These are phyloP conservation scores for Cercophora scortea DNA, from an alignment of 495 filamentous ascomycete species.

Conservation along the genomic window DNA sequence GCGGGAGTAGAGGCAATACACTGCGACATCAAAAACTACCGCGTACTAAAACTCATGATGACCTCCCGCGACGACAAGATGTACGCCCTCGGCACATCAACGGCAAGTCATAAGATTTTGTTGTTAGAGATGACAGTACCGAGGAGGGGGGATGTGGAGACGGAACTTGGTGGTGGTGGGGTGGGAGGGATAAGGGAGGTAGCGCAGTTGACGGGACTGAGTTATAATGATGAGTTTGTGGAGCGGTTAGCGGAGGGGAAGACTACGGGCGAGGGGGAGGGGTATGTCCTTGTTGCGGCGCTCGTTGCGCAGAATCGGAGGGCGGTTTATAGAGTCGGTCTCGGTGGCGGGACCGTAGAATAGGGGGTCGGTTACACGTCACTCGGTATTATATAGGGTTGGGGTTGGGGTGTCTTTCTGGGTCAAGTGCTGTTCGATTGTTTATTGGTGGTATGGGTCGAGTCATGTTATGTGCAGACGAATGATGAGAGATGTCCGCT, in stretches of 20 bases:
- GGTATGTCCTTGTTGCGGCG: slow-evolving; percentile 5
- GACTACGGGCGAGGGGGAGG: not conserved
- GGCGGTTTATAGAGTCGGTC: slow-evolving; percentile 3
- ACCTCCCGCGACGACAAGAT: slow-evolving; percentile 13
- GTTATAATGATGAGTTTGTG: slow-evolving; percentile 14
- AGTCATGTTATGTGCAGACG: too few relatives aligned
- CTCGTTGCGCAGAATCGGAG: slow-evolving; percentile 5
- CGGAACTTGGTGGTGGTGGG: too few relatives aligned
- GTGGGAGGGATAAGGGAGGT: slow-evolving; percentile 12
- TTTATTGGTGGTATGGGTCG: too few relatives aligned
- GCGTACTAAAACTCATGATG: slow-evolving; percentile 22
- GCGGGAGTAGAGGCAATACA: slow-evolving; percentile 7
- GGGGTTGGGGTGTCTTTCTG: too few relatives aligned
- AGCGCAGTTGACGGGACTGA: slow-evolving; percentile 14
- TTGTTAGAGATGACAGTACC: slow-evolving; percentile 21
- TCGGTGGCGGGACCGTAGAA: not conserved
- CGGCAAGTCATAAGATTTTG: slow-evolving; percentile 13
- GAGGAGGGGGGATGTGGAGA: not conserved
- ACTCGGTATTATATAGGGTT: too few relatives aligned
- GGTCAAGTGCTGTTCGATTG: too few relatives aligned
- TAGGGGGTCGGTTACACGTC: too few relatives aligned
- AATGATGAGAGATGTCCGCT: too few relatives aligned
- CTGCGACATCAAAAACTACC: slow-evolving; percentile 19
- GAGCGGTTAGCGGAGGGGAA: slow-evolving; percentile 6
- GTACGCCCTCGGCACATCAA: slow-evolving; percentile 18